Evolutionary conservation across 2,329 filamentous ascomycete species (phyloP), one percentile per base, ranked within the genome.

Genomic region (Penicillium italicum): DNA sequence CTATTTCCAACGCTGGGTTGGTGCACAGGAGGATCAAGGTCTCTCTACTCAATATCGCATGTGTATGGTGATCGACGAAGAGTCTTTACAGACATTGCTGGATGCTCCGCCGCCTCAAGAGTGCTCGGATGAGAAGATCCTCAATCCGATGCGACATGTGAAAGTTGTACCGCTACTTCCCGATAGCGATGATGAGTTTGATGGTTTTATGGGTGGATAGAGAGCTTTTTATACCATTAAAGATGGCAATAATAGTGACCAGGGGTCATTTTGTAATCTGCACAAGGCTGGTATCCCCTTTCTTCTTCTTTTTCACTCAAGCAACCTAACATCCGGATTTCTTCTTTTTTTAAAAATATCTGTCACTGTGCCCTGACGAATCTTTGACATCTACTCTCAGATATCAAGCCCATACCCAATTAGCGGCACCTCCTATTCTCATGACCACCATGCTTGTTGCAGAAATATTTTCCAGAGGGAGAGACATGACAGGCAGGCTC

Each of bases 21-120:
- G 20, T 28, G 2, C 3, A 3, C 28, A 24, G 10, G 43, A 53
- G 24, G 18, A 49, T 18, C 26, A 31, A n/a, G 43, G 43, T 20
- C n/a, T 18, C 5, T 48, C 26, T 12, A 48, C 28, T 24, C 34
- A 20, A 11, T 53, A 53, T 42, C 44, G 18, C 9, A 42, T 41
- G 43, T 53, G 43, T 8, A 48, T 53, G 43, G 22, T 53, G 44
- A 22, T 53, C 11, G 43, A 53, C 4, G 43, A 53, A 28, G 45
- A 47, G 43, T 42, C 43, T 18, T 24, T 53, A 30, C 43, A 42
- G 24, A 30, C n/a, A 2, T 42, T 53, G 14, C 11, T 40, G 20
- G 22, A 37, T 37, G n/a, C 46, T 49, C 24, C 34, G n/a, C 11
- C 18, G 2, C 34, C 46, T 2, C 22, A 28, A 12, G 34, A 38